phyloP scores from a whole-genome alignment of 73 alveolate species.

The Tetrahymena elliotti region DNA sequence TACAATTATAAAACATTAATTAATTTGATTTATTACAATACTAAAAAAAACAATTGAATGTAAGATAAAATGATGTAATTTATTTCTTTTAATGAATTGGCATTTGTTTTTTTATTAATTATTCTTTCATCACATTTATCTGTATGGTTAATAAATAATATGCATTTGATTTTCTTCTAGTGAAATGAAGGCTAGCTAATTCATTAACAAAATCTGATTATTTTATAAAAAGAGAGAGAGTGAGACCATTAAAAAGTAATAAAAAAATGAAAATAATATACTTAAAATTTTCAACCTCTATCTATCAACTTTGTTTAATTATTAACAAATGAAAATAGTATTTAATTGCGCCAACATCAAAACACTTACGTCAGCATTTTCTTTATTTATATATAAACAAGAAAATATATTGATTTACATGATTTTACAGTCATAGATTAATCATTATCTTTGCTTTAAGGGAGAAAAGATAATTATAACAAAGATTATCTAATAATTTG shows the following conservation, averaged over 20 bases:
- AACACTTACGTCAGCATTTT: not conserved
- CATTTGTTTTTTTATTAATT: not conserved
- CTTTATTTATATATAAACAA: not conserved
- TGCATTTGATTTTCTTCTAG: not conserved
- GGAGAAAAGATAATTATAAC: not conserved
- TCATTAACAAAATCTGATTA: no score
- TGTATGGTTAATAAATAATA: not conserved
- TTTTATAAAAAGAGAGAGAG: no score
- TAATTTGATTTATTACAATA: not conserved
- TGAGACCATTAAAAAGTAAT: not conserved
- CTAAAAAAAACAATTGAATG: not conserved
- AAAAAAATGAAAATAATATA: not conserved
- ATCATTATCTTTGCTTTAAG: not conserved
- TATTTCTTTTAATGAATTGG: not conserved
- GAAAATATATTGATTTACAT: not conserved
- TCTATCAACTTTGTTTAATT: not conserved
- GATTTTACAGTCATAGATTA: not conserved
- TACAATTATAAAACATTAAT: not conserved
- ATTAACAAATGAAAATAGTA: not conserved
- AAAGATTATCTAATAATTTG: not conserved
- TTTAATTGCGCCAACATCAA: not conserved
- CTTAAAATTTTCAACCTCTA: not conserved
- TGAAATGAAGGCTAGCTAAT: no score
- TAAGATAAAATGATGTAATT: not conserved
- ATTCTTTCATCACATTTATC: not conserved